Base-by-base conservation (phyloP, 2,329 filamentous ascomycete genomes). In the Clonostachys rhizophaga region DNA sequence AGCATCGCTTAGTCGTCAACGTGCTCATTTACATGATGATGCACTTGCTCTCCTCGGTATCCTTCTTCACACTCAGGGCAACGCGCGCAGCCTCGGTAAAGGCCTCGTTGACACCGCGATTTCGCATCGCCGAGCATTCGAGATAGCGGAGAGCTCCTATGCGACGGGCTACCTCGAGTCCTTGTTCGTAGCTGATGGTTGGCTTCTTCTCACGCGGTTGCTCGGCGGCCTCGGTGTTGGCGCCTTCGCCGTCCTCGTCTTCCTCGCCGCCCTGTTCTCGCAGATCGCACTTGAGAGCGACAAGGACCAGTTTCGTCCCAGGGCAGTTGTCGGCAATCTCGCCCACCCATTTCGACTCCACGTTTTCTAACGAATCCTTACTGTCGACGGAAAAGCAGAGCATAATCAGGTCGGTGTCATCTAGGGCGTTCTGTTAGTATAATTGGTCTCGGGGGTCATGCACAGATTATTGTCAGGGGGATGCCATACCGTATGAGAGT, bases 311-410 rank as follows among this genome's bases (percentile, higher is more conserved):
- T 68, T 95, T 95, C 53, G 96, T 94, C 49, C 87, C 89, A 2
- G 91, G 90, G 70, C 94, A 97, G 71, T 99, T 96, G 71, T 99
- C 94, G 52, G 91, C 89, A 55, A 99, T 99, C 70, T 99, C 94
- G 52, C 89, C 87, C 6, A 96, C 89, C 94, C 94, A 99, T 72
- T 99, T 99, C 58, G 89, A 92, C 68, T 96, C 91, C 51, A 99
- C 91, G 79, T 99, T 99, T 68, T 99, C 94, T 51, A 99, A 83
- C 4, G 91, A 96, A 68, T 96, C 91, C 56, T 87, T 90, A 65
- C 89, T 96, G 70, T 99, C 94, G 65, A 97, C 89, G 59, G 89
- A 94, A 72, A 97, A 99, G 76, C 94, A 99, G 57, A 99, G 88
- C 87, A 99, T 96, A 60, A 99, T 96, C 41, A 95, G 84, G 63